These are phyloP conservation scores for Eutrema japonicum DNA, from an alignment of 345 rosid genomes.

Conservation along the genomic window DNA sequence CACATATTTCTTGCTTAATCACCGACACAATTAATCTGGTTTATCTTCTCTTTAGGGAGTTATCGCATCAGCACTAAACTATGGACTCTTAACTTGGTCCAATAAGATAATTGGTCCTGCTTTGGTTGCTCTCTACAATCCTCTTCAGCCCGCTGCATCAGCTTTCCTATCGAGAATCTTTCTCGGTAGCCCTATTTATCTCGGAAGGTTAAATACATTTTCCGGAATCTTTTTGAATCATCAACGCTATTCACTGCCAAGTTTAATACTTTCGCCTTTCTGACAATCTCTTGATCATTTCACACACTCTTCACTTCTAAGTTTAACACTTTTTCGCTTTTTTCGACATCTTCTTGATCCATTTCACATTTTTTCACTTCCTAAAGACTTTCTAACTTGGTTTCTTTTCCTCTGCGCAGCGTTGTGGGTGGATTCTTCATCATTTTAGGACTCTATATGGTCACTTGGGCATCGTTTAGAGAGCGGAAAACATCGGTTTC, in stretches of 20 bases:
- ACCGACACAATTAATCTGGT: background rate
- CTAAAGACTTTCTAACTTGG: background rate
- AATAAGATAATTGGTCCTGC: constrained; percentile 96
- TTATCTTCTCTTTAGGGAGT: constrained; percentile 59
- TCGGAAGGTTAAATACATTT: constrained; percentile 73
- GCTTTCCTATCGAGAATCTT: constrained; percentile 82
- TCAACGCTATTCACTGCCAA: background rate
- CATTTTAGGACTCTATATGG: constrained; percentile 76
- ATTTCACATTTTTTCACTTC: background rate
- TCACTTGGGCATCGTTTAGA: constrained; percentile 86
- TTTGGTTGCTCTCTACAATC: constrained; percentile 93
- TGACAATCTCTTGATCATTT: background rate
- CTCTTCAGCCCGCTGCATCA: constrained; percentile 95
- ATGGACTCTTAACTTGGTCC: constrained; percentile 94
- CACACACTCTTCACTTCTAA: background rate
- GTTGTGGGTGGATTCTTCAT: constrained; percentile 82
- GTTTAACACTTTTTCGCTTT: background rate
- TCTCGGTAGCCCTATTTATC: constrained; percentile 89
- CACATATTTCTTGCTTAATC: constrained; percentile 6
- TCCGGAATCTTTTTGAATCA: constrained; percentile 4
- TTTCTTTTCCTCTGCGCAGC: constrained; percentile 45
- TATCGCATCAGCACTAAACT: constrained; percentile 88
- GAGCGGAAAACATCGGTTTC: constrained; percentile 51
- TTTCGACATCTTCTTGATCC: background rate
- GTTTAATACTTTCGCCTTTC: background rate